Conservation (phyloP, 495 filamentous ascomycete genomes). For the Cladorrhinum samala region DNA sequence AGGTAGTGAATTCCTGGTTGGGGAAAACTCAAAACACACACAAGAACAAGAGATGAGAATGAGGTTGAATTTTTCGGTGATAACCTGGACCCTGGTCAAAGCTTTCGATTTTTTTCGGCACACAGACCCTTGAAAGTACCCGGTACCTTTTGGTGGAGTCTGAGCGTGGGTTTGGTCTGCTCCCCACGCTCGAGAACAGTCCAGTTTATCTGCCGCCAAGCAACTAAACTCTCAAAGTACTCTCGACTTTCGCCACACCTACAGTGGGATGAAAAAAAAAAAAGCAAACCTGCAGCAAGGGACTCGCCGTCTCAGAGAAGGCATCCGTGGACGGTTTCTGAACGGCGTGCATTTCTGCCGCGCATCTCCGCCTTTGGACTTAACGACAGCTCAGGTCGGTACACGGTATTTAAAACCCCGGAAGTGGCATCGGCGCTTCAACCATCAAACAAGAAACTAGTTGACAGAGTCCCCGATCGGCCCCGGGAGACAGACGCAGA, state of each 20-base stretch:
- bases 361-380: constrained; percentile 18
- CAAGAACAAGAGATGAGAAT: no score
- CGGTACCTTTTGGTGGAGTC: not conserved
- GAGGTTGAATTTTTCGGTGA: constrained; percentile 2
- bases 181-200: not conserved
- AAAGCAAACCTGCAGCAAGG: not conserved
- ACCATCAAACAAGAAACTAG: no score
- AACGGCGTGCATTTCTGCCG: constrained; percentile 21
- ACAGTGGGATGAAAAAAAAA: not conserved
- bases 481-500: no score
- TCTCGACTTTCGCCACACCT: not conserved
- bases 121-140: not conserved
- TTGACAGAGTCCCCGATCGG: no score
- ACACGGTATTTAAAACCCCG: no score
- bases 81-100: not conserved
- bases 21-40: no score
- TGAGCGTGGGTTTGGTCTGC: no score
- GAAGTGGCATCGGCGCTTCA: no score
- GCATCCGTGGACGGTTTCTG: constrained; percentile 8
- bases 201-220: not conserved
- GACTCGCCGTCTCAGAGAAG: not conserved
- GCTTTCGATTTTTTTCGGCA: not conserved
- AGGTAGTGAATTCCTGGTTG: not conserved
- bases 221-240: not conserved
- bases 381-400: constrained; percentile 13